A percentile compares a stretch with the other conserved stretches of the same genome.
phyloP scores from a whole-genome alignment of 345 rosid species.

The Lepidium sativum region DNA sequence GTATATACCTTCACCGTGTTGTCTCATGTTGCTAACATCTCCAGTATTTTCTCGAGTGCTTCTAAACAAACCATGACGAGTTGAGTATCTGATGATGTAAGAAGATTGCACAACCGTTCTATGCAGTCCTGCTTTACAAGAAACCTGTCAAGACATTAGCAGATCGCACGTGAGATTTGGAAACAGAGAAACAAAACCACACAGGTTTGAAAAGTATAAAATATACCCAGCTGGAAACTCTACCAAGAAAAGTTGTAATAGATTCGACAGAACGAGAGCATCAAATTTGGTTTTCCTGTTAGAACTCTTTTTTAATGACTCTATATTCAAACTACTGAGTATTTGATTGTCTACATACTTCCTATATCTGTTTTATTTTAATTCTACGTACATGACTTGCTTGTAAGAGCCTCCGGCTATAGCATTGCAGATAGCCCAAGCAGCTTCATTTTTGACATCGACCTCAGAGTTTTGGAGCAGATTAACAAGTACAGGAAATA shows the following conservation, averaged over 20 bases:
- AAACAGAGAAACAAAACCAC: not conserved
- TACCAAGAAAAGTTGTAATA: not conserved
- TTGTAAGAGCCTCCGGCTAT: constrained; percentile 48
- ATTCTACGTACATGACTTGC: constrained; percentile 38
- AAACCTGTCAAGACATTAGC: constrained; percentile 17
- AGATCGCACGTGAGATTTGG: not conserved
- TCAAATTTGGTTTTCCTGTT: not conserved
- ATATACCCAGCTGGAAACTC: not conserved
- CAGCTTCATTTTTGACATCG: constrained; percentile 39
- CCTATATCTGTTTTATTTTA: not conserved
- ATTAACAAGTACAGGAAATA: constrained; percentile 37
- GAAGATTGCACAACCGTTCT: constrained; percentile 46
- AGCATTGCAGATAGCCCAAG: constrained; percentile 34
- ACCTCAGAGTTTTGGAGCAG: constrained; percentile 46
- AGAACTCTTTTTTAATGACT: not conserved
- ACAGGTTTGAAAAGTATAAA: not conserved
- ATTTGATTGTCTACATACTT: not conserved
- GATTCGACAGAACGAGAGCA: not conserved
- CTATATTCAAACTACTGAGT: constrained; percentile 2
- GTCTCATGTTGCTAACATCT: constrained; percentile 35
- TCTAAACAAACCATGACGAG: constrained; percentile 42
- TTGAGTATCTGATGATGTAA: constrained; percentile 43
- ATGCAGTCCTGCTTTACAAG: constrained; percentile 49
- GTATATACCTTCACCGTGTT: constrained; percentile 25
- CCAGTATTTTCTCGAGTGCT: constrained; percentile 54